These are phyloP conservation scores for Amaranthus cruentus DNA, from an alignment of 148 eudicot species.

Conservation along the genomic window DNA sequence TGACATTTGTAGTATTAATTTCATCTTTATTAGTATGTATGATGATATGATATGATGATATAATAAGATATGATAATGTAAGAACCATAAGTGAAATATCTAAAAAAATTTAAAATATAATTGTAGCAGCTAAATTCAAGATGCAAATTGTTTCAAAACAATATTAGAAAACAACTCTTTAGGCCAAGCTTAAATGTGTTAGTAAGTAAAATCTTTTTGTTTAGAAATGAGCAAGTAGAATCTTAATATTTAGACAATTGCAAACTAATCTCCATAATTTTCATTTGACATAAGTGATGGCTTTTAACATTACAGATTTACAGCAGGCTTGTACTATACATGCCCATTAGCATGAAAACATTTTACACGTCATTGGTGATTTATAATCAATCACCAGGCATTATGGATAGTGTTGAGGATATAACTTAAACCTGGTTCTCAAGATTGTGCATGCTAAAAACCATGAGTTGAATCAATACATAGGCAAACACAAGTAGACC, in stretches of 20 bases:
- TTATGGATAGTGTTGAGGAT: neutral
- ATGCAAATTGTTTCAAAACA: too few relatives aligned
- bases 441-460: neutral
- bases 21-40: too few relatives aligned
- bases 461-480: neutral
- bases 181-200: neutral
- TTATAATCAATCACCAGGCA: neutral
- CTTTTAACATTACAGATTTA: too few relatives aligned
- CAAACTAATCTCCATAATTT: neutral
- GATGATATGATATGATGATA: too few relatives aligned
- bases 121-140: too few relatives aligned
- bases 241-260: neutral
- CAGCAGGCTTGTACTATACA: neutral
- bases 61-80: too few relatives aligned
- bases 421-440: neutral
- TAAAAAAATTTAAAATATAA: too few relatives aligned
- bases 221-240: too few relatives aligned
- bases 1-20: too few relatives aligned
- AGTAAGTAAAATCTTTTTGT: neutral
- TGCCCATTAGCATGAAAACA: neutral
- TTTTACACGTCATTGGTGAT: neutral
- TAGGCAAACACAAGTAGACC: neutral
- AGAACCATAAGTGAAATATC: too few relatives aligned
- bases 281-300: too few relatives aligned
- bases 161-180: neutral